Evolutionary conservation across 164 flowering plant species (phyloP), one percentile per base, ranked within the genome.

Genomic region (Tetracentron sinense): DNA sequence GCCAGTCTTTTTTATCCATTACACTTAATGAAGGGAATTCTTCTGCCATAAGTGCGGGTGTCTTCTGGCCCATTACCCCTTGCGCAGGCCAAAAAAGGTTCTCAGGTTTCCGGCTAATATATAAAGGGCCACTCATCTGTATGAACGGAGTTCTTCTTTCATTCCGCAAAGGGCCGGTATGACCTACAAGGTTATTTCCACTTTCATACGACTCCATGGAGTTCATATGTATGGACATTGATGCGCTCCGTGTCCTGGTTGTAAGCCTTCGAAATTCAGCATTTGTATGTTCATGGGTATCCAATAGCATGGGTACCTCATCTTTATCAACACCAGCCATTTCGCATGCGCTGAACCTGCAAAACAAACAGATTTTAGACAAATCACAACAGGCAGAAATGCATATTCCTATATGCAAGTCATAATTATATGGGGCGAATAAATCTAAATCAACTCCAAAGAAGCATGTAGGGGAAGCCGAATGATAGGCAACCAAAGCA

Each of bases 91-190:
- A 60, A 20, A 59, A 57, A 56, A 64, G 29, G 56, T 68, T 61
- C 26, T 70, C 88, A 42, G 72, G 60, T 42, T 55, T 74, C 29
- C 66, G 69, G 61, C 33, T 73, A 33, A 38, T 42, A 66, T 69
- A 71, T 47, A 85, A 21, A 55, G 92, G 87, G 44, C 86, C 90
- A 67, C 94, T 87, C 89, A 83, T 78, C 21, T 79, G 88, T 54
- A 72, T 16, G 14, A 67, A 66, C 4, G 91, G 71, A 62, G 75
- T 71, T 68, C 62, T 71, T 54, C 73, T 78, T 69, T 75, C 77
- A 66, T 60, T 79, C 49, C 76, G 71, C 58, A 86, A 64, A 4
- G 96, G 92, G 66, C 94, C 97, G 35, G 96, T 89, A 74, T 75
- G 74, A 10, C 84, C 80, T 14, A 74, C 81, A 62, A 75, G 69